phyloP scores from a whole-genome alignment of 1,139 yeast genomes.

The Kodamaea ohmeri region DNA sequence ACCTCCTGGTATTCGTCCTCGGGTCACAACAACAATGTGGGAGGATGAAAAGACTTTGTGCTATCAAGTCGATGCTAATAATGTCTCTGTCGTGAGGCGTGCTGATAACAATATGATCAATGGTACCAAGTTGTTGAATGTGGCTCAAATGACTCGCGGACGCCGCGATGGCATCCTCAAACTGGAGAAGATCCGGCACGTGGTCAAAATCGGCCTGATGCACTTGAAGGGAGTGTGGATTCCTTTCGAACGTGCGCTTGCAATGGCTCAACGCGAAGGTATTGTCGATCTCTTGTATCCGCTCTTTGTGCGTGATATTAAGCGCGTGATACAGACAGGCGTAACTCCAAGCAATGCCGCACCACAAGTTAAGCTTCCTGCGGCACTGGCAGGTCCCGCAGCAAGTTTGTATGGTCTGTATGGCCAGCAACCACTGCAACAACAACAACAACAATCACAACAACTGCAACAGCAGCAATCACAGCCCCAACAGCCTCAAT shows the following conservation, averaged over 20 bases:
- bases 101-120: constrained; percentile 93
- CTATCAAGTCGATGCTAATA: constrained; percentile 92
- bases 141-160: constrained; percentile 94
- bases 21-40: constrained; percentile 95
- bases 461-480: constrained; percentile 12
- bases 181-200: constrained; percentile 85
- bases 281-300: constrained; percentile 86
- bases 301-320: constrained; percentile 82
- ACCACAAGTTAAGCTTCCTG: constrained; percentile 10
- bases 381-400: constrained; percentile 10
- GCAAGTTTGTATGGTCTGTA: constrained; percentile 9
- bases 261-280: constrained; percentile 87
- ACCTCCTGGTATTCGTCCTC: constrained; percentile 64
- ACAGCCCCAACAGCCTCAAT: constrained; percentile 9
- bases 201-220: constrained; percentile 95
- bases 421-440: constrained; percentile 9
- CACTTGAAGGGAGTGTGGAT: constrained; percentile 98
- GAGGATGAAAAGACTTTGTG: constrained; percentile 94
- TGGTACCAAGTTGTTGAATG: constrained; percentile 89
- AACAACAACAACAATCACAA: constrained; percentile 19
- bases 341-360: constrained; percentile 33
- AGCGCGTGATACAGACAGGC: constrained; percentile 59
- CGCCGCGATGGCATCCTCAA: constrained; percentile 91
- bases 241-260: constrained; percentile 89
- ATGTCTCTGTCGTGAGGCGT: constrained; percentile 86